phyloP scores from a whole-genome alignment of 495 filamentous ascomycete species.

The Pyrenula aspistea region DNA sequence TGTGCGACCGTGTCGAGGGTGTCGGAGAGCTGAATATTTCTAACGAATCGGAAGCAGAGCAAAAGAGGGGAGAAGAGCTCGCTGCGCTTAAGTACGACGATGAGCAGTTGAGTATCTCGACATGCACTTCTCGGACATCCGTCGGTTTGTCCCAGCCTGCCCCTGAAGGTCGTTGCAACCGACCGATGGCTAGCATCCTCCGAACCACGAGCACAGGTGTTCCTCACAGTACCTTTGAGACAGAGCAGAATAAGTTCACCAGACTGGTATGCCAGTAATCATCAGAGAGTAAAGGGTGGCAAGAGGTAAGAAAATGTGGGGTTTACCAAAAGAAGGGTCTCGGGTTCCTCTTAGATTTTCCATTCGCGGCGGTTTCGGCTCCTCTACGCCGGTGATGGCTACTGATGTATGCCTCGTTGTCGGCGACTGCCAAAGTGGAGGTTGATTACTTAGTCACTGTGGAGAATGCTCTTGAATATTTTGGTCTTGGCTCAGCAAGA shows the following conservation, averaged over 20 bases:
- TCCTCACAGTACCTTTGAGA: no score
- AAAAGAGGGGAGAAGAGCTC: neutral
- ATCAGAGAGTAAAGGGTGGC: neutral
- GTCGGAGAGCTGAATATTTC: neutral
- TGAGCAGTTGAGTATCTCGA: neutral
- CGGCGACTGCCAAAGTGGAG: no score
- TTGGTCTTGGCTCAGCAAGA: no score
- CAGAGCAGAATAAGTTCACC: no score
- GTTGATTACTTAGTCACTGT: no score
- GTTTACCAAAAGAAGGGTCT: neutral
- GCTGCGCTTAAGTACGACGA: neutral
- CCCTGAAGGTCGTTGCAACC: neutral
- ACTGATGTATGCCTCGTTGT: no score
- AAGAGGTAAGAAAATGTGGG: neutral
- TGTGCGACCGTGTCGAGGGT: neutral
- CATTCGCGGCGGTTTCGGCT: neutral
- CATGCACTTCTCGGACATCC: neutral
- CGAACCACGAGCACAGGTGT: no score
- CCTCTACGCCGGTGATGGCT: no score
- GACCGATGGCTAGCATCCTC: neutral
- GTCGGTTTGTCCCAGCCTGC: neutral
- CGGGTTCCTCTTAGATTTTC: neutral
- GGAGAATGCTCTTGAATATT: no score
- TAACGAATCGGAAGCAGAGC: neutral
- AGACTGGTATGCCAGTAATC: neutral